These are phyloP conservation scores for Reticulascus tulasneorum DNA, from an alignment of 2,329 filamentous ascomycete genomes.

Conservation along the genomic window DNA sequence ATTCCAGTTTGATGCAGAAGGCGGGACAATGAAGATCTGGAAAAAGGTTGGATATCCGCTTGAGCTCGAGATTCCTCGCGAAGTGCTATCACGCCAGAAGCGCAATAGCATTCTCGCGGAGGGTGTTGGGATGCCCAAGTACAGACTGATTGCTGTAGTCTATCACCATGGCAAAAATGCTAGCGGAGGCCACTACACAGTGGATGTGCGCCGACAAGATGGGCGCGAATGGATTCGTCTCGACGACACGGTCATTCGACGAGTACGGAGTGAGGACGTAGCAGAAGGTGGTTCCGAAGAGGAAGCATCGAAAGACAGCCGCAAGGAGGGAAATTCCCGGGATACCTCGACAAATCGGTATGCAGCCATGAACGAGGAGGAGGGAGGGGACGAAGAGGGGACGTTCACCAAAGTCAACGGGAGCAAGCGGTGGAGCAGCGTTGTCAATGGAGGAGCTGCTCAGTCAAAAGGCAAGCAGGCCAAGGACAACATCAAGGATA, in stretches of 20 bases:
- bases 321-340: constrained; percentile 50
- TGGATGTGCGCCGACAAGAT: constrained; percentile 93
- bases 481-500: constrained; percentile 73
- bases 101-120: constrained; percentile 62
- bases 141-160: constrained; percentile 82
- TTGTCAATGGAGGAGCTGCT: constrained; percentile 55
- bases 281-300: constrained; percentile 82
- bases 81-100: constrained; percentile 76
- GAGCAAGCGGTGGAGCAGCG: constrained; percentile 69
- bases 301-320: constrained; percentile 61
- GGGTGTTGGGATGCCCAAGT: constrained; percentile 70
- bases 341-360: constrained; percentile 66
- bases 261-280: constrained; percentile 83
- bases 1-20: constrained; percentile 88
- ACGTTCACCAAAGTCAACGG: constrained; percentile 50
- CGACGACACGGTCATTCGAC: constrained; percentile 86
- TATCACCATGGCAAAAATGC: constrained; percentile 98
- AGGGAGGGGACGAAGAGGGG: constrained; percentile 67
- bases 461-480: constrained; percentile 41
- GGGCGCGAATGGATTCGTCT: constrained; percentile 94
- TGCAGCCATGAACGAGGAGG: constrained; percentile 63
- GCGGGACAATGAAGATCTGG: constrained; percentile 94
- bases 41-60: constrained; percentile 96
- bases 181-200: constrained; percentile 93
- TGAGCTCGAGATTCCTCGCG: constrained; percentile 87